phyloP scores from a whole-genome alignment of 768 basidiomycete genomes.

The Termitomyces sp. region DNA sequence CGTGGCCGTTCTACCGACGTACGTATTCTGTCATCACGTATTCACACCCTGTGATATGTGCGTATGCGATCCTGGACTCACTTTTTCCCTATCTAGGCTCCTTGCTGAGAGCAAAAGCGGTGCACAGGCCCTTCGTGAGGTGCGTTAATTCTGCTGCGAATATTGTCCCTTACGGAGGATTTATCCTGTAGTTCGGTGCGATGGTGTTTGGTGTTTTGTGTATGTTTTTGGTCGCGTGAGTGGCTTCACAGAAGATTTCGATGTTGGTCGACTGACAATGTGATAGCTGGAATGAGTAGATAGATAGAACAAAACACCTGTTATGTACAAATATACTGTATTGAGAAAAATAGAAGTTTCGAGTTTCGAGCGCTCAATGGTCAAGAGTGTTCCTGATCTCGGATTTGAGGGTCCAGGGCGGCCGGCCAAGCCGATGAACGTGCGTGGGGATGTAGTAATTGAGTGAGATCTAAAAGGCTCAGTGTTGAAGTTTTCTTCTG shows the following conservation, averaged over 20 bases:
- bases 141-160: conserved; percentile 23
- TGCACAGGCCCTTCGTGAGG: conserved; percentile 88
- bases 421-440: conserved; percentile 41
- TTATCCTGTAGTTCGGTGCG: conserved; percentile 65
- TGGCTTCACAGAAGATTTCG: conserved; percentile 14
- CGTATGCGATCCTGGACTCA: conserved; percentile 1
- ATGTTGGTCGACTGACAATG: background rate
- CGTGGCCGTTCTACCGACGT: conserved; percentile 89
- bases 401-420: conserved; percentile 5
- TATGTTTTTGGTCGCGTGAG: conserved; percentile 92
- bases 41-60: background rate
- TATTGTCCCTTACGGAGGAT: conserved; percentile 4
- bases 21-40: conserved; percentile 25
- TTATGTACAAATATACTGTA: background rate
- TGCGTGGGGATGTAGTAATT: conserved; percentile 34
- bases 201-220: conserved; percentile 89
- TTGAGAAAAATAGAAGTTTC: background rate
- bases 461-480: conserved; percentile 5
- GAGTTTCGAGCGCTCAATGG: background rate
- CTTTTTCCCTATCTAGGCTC: conserved; percentile 33
- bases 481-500: conserved; percentile 19
- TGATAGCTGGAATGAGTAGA: conserved; percentile 69
- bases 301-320: background rate
- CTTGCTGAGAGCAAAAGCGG: conserved; percentile 84
- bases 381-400: background rate